Evolutionary conservation across 73 alveolate genomes (phyloP), one percentile per base, ranked within the genome.

Genomic region (Stentor roeselii): DNA sequence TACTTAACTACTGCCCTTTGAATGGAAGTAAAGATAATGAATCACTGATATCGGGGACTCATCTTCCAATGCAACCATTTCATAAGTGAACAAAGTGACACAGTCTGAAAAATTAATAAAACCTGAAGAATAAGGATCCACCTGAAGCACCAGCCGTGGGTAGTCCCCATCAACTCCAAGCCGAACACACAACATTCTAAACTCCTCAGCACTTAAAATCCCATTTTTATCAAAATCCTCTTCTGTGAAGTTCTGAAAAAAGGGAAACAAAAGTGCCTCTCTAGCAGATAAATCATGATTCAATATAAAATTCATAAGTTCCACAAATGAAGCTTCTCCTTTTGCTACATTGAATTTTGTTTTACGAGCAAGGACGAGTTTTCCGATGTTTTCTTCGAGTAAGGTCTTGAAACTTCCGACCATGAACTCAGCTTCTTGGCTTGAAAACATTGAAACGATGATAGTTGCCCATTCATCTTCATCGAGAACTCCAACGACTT

Each of bases 401-500:
- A n/a, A 83, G 77, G 3, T 60, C 58, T 35, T 75, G 0, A 58
- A 21, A 2, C 27, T n/a, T 21, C 27, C 35, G 2, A 31, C 42
- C 60, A 93, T 85, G 36, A 90, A 74, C 50, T 92, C 95, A 67
- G 93, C 88, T 83, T 96, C 99, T 58, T 89, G 93, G 59, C 94
- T 95, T 59, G 96, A 98, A 85, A 92, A 97, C 98, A 97, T 95
- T 59, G 94, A 93, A 78, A 95, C 96, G 34, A 97, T 90, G 76
- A 97, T 97, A 86, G 94, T 96, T 39, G 92, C 90, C 87, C 97
- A 96, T 87, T 95, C 96, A 90, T 97, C 99, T 39, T 95, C 98
- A 31, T 96, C 97, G 59, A 97, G 86, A 21, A 75, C 82, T 74
- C 96, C 96, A 75, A 90, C 88, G 60, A 86, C 82, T 42, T 88